phyloP scores from a whole-genome alignment of 2,329 filamentous ascomycete genomes.

The Alternaria longipes region DNA sequence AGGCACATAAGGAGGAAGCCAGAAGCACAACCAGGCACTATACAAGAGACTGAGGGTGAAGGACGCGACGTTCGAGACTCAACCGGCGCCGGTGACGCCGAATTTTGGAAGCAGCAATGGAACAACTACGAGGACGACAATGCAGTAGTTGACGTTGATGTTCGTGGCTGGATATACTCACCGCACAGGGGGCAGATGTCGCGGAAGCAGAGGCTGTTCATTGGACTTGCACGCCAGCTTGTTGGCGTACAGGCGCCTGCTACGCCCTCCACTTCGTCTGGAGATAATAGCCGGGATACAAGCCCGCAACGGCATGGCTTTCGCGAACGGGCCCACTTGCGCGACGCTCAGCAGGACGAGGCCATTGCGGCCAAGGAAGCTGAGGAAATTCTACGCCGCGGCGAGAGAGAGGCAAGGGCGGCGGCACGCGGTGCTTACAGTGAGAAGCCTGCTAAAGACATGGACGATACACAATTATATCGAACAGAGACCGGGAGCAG shows the following conservation, averaged over 20 bases:
- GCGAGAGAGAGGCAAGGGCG: slow-evolving; percentile 74
- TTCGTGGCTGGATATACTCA: slow-evolving; percentile 93
- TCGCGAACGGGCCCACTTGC: slow-evolving; percentile 53
- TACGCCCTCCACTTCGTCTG: slow-evolving; percentile 36
- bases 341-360: slow-evolving; percentile 65
- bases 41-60: slow-evolving; percentile 52
- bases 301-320: slow-evolving; percentile 53
- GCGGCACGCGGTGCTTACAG: slow-evolving; percentile 79
- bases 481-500: slow-evolving; percentile 46
- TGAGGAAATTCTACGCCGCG: slow-evolving; percentile 76
- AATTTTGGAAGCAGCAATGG: slow-evolving; percentile 83
- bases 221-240: slow-evolving; percentile 85
- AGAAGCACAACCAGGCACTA: slow-evolving; percentile 47
- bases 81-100: slow-evolving; percentile 66
- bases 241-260: slow-evolving; percentile 82
- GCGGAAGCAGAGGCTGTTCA: slow-evolving; percentile 83
- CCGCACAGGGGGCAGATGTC: slow-evolving; percentile 86
- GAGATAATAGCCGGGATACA: slow-evolving; percentile 56
- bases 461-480: slow-evolving; percentile 53
- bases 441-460: slow-evolving; percentile 65
- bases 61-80: slow-evolving; percentile 56
- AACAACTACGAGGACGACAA: slow-evolving; percentile 81
- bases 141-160: slow-evolving; percentile 91
- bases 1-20: slow-evolving; percentile 66
- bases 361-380: slow-evolving; percentile 79